Conservation (phyloP, 345 rosid species). For the Punica granatum region DNA sequence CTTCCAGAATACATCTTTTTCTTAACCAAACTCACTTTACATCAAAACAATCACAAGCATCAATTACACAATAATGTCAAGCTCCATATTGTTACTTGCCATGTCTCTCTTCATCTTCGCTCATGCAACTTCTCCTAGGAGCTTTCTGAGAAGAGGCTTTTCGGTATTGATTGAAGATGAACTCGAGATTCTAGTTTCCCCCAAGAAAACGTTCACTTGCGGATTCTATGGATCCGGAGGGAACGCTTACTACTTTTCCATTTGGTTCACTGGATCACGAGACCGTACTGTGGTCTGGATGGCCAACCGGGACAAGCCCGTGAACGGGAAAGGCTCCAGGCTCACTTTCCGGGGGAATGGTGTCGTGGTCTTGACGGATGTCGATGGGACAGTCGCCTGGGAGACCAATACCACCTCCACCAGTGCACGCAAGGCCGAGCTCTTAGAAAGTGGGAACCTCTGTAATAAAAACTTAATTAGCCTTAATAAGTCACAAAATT, state of each 20-base stretch:
- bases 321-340: conserved; percentile 30
- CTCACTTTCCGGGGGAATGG: conserved; percentile 20
- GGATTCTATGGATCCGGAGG: conserved; percentile 30
- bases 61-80: too few species aligned
- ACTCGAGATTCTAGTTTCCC: conserved; percentile 18
- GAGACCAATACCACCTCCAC: conserved; percentile 20
- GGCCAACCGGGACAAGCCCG: conserved; percentile 34
- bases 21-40: too few species aligned
- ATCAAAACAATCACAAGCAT: too few species aligned
- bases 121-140: neutral
- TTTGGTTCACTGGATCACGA: conserved; percentile 28
- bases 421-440: conserved; percentile 18
- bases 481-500: too few species aligned
- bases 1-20: neutral
- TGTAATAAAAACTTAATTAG: too few species aligned
- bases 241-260: conserved; percentile 35
- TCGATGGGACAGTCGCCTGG: conserved; percentile 24
- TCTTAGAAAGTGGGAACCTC: conserved; percentile 34
- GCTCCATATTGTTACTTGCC: neutral
- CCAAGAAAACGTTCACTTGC: conserved; percentile 28
- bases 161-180: conserved; percentile 21
- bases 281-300: conserved; percentile 33
- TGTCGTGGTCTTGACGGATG: conserved; percentile 24
- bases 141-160: conserved; percentile 13
- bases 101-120: neutral